These are phyloP conservation scores for Barnettozyma californica DNA, from an alignment of 805 yeast genomes.

Conservation along the genomic window DNA sequence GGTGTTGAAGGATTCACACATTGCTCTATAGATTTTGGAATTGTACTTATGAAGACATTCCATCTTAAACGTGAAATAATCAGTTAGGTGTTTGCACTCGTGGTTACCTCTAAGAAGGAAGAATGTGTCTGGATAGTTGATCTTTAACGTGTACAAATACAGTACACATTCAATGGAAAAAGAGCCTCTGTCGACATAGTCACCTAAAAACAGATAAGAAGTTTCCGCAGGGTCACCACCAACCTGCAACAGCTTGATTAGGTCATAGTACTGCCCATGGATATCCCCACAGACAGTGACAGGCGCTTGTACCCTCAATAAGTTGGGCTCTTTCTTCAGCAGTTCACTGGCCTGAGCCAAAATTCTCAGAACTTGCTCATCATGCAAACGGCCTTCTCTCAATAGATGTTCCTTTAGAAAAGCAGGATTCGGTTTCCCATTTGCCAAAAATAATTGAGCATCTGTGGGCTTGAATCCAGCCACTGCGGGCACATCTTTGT, in stretches of 20 bases:
- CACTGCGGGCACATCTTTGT: slow-evolving; percentile 56
- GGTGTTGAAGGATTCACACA: slow-evolving; percentile 75
- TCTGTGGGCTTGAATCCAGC: slow-evolving; percentile 61
- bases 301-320: slow-evolving; percentile 82
- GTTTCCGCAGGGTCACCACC: slow-evolving; percentile 85
- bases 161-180: slow-evolving; percentile 80
- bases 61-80: slow-evolving; percentile 85
- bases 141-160: slow-evolving; percentile 71
- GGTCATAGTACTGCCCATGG: slow-evolving; percentile 93
- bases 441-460: slow-evolving; percentile 53
- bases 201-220: slow-evolving; percentile 81
- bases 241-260: slow-evolving; percentile 85
- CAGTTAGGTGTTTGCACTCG: slow-evolving; percentile 89
- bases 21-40: slow-evolving; percentile 57
- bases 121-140: slow-evolving; percentile 66
- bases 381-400: slow-evolving; percentile 74
- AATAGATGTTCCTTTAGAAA: slow-evolving; percentile 70
- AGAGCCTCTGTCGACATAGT: slow-evolving; percentile 92
- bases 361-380: slow-evolving; percentile 65
- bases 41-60: slow-evolving; percentile 88
- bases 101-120: slow-evolving; percentile 91
- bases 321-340: slow-evolving; percentile 68
- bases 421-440: slow-evolving; percentile 66
- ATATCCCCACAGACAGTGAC: slow-evolving; percentile 95
- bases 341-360: slow-evolving; percentile 58